These are phyloP conservation scores for Zea mays DNA, from an alignment of 176 grass and related monocot species.

Conservation along the genomic window Zm-B73-REFERENCE-NAM-5.0 NC_050102.1:4992001-4992500, in stretches of 20 bases:
- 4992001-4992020: neutral
- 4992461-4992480: slow-evolving; percentile 42
- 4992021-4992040: neutral
- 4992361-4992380: neutral
- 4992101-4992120: neutral
- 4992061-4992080: neutral
- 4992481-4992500: slow-evolving; percentile 59
- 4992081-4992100: neutral
- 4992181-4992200: neutral
- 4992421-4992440: neutral
- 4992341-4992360: neutral
- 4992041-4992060: neutral
- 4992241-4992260: neutral
- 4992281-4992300: neutral
- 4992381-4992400: neutral
- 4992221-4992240: neutral
- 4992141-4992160: neutral
- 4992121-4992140: neutral
- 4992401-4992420: neutral
- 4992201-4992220: neutral
- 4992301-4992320: too few species aligned
- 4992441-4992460: slow-evolving; percentile 44
- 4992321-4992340: neutral
- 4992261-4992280: neutral
- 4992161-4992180: neutral